Percentiles rank a stretch among this genome's conserved stretches.
These are phyloP conservation scores for Phascolomyces articulosus DNA, from an alignment of 371 early-diverging fungal genomes.

Conservation along the genomic window DNA sequence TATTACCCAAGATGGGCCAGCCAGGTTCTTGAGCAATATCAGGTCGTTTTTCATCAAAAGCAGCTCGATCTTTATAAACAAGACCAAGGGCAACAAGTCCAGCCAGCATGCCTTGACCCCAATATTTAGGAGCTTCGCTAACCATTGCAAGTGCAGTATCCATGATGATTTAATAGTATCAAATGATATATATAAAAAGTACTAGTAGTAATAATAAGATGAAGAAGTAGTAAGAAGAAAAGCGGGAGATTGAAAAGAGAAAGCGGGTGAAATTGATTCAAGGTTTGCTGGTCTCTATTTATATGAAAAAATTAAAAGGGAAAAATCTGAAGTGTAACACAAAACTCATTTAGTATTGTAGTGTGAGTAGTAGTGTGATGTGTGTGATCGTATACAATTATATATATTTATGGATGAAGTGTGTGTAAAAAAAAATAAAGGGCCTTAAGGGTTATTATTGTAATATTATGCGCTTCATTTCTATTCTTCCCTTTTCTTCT, in stretches of 20 bases:
- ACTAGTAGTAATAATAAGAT: not conserved
- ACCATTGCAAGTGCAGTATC: not conserved
- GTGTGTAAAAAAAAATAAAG: not conserved
- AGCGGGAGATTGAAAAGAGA: not conserved
- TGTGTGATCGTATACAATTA: too few species aligned
- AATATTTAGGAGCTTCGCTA: not conserved
- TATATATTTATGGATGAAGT: not conserved
- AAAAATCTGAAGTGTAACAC: constrained; percentile 1
- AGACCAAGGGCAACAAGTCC: constrained; percentile 20
- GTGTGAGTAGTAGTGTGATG: too few species aligned
- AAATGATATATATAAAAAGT: too few species aligned
- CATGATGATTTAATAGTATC: too few species aligned
- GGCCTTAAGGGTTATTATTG: too few species aligned
- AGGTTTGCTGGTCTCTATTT: not conserved
- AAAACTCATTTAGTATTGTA: not conserved
- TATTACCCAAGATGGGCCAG: constrained; percentile 29
- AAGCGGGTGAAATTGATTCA: not conserved
- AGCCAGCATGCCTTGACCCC: constrained; percentile 7
- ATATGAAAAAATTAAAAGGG: not conserved
- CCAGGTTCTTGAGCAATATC: constrained; percentile 27
- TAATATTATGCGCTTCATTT: too few species aligned
- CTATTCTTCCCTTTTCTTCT: not conserved
- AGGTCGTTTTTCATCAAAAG: constrained; percentile 27
- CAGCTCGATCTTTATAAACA: constrained; percentile 27
- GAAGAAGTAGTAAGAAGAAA: not conserved